These are phyloP conservation scores for Apiospora aurea DNA, from an alignment of 2,329 filamentous ascomycete species.

Conservation along the genomic window DNA sequence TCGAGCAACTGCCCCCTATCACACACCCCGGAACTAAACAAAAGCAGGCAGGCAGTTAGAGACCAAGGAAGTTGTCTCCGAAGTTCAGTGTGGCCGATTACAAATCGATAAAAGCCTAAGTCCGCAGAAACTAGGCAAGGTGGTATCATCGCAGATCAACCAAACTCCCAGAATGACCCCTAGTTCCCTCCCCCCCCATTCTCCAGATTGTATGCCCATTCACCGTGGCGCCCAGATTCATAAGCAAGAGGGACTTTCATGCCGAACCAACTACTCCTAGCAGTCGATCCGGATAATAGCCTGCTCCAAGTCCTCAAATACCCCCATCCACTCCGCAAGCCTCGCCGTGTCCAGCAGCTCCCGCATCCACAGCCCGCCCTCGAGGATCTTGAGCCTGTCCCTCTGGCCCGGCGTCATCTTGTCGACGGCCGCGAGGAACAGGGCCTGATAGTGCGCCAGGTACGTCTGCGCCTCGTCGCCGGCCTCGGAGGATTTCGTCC, in stretches of 20 bases:
- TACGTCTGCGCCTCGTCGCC: conserved; percentile 29
- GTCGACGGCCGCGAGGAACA: conserved; percentile 27
- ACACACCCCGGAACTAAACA: not conserved
- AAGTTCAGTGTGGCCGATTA: not conserved
- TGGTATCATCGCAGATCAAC: not conserved
- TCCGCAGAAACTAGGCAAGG: not conserved
- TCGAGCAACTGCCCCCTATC: not conserved
- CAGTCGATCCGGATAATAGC: not conserved
- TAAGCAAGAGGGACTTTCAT: not conserved
- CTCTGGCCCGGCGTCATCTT: conserved; percentile 31
- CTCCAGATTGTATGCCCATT: not conserved
- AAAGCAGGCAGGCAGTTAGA: not conserved
- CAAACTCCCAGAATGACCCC: not conserved
- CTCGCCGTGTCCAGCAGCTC: conserved; percentile 31
- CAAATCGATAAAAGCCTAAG: not conserved
- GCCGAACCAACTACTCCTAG: not conserved
- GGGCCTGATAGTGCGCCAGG: conserved; percentile 30
- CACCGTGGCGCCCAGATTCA: not conserved
- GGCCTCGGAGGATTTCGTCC: not conserved
- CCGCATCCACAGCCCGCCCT: conserved; percentile 32
- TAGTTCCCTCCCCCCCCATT: not conserved
- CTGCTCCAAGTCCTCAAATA: not conserved
- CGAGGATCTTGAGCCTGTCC: conserved; percentile 29
- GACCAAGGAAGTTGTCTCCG: no score
- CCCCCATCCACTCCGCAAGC: not conserved